These are phyloP conservation scores for Cladophialophora immunda DNA, from an alignment of 2,329 filamentous ascomycete species.

Conservation along the genomic window DNA sequence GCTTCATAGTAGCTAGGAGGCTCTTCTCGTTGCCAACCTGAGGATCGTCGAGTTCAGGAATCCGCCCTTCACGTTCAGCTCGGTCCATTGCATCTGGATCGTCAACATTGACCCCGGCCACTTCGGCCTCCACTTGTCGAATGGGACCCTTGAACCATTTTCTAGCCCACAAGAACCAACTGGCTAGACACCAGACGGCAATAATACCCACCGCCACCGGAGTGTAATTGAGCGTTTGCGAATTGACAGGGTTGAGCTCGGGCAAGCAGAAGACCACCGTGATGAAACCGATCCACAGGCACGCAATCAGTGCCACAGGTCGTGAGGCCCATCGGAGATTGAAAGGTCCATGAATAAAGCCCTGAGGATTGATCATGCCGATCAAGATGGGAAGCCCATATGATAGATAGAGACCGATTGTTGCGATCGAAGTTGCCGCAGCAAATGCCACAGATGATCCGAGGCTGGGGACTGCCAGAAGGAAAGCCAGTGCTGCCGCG, in stretches of 20 bases:
- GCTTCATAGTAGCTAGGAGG: constrained; percentile 36
- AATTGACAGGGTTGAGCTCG: constrained; percentile 63
- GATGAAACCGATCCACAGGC: constrained; percentile 64
- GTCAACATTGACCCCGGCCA: constrained; percentile 57
- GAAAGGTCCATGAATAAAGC: constrained; percentile 67
- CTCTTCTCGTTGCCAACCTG: constrained; percentile 33
- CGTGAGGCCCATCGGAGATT: constrained; percentile 59
- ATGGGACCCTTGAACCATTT: constrained; percentile 66
- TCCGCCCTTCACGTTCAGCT: constrained; percentile 45
- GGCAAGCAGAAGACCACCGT: constrained; percentile 67
- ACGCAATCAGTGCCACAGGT: constrained; percentile 58
- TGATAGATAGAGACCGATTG: constrained; percentile 66
- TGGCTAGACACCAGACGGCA: constrained; percentile 55
- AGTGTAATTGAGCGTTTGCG: constrained; percentile 68
- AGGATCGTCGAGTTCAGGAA: constrained; percentile 28
- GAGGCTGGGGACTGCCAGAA: constrained; percentile 64
- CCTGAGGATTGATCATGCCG: constrained; percentile 60
- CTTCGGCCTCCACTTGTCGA: constrained; percentile 62
- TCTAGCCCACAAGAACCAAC: constrained; percentile 63
- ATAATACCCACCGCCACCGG: constrained; percentile 68
- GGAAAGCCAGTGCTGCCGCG: constrained; percentile 62
- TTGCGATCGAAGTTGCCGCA: constrained; percentile 67
- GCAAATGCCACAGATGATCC: constrained; percentile 65
- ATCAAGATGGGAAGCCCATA: constrained; percentile 67
- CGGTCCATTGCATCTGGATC: constrained; percentile 57